Conservation (phyloP, 2,329 filamentous ascomycete genomes). For the Blastomyces parvus region DNA sequence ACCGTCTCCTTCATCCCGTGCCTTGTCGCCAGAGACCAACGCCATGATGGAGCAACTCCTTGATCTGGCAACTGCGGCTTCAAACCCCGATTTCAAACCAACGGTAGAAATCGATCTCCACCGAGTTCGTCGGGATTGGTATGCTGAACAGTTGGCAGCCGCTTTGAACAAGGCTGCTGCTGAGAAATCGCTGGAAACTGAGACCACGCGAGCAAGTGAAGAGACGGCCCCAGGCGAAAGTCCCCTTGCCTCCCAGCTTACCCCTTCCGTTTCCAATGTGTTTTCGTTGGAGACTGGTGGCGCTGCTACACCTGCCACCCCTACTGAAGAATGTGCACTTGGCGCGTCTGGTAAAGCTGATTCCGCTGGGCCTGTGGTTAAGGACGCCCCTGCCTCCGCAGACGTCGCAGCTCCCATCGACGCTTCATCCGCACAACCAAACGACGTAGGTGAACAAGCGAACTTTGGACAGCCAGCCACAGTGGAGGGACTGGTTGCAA, state of each 20-base stretch:
- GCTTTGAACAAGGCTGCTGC: neutral
- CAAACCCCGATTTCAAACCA: conserved; percentile 16
- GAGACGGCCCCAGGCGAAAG: neutral
- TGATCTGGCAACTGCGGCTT: conserved; percentile 11
- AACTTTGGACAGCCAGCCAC: neutral
- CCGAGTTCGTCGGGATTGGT: conserved; percentile 12
- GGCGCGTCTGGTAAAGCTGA: neutral
- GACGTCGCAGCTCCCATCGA: neutral
- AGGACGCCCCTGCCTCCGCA: too few relatives aligned
- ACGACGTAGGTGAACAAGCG: neutral
- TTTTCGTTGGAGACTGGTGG: neutral
- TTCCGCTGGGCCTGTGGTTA: neutral
- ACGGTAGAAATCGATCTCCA: conserved; percentile 16
- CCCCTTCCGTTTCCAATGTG: neutral
- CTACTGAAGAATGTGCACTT: neutral
- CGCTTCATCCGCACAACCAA: neutral
- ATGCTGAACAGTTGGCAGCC: conserved; percentile 7
- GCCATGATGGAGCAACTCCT: conserved; percentile 14
- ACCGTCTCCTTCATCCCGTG: conserved; percentile 8
- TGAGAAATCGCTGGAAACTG: neutral
- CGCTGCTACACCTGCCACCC: neutral
- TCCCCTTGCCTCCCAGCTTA: neutral
- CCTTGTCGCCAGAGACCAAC: conserved; percentile 7
- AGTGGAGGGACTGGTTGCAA: neutral
- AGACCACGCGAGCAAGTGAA: neutral